Percentiles rank a stretch among this genome's conserved stretches.
Conservation (phyloP, 169 alveolate genomes). For the Babesia bigemina region DNA sequence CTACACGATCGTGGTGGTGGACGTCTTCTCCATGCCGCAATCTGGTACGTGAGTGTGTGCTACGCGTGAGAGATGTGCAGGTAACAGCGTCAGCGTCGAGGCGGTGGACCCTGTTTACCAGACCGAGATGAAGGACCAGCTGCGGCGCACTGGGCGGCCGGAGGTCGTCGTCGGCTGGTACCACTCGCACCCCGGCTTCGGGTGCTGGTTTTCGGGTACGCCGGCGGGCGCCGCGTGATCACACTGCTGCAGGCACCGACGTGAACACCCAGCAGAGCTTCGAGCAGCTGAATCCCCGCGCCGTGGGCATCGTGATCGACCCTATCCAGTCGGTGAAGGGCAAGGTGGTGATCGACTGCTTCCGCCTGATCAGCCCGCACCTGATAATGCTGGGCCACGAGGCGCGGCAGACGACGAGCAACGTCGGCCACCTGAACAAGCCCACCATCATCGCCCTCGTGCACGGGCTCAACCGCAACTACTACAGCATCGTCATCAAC, state of each 20-base stretch:
- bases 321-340: slow-evolving; percentile 98
- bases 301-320: slow-evolving; percentile 99
- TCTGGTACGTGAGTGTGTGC: slow-evolving; percentile 84
- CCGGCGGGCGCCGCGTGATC: neutral
- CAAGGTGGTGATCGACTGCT: slow-evolving; percentile 99
- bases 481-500: slow-evolving; percentile 96
- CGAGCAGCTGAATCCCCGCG: slow-evolving; percentile 96
- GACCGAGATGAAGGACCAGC: slow-evolving; percentile 98
- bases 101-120: slow-evolving; percentile 99
- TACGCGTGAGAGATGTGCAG: slow-evolving; percentile 13
- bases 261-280: slow-evolving; percentile 97
- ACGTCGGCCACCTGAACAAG: slow-evolving; percentile 92
- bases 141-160: slow-evolving; percentile 96
- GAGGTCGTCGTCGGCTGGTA: slow-evolving; percentile 99
- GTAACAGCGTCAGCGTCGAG: slow-evolving; percentile 96
- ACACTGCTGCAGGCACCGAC: slow-evolving; percentile 88
- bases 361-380: slow-evolving; percentile 96
- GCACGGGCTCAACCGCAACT: slow-evolving; percentile 95
- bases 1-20: slow-evolving; percentile 98
- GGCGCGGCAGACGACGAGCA: slow-evolving; percentile 99
- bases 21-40: slow-evolving; percentile 99
- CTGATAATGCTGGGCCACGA: slow-evolving; percentile 93
- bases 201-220: slow-evolving; percentile 96
- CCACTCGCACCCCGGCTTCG: slow-evolving; percentile 99
- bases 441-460: slow-evolving; percentile 92